A percentile compares a stretch with the other conserved stretches of the same genome.
phyloP scores from a whole-genome alignment of 371 early-diverging fungal genomes.

The Lichtheimia corymbifera region DNA sequence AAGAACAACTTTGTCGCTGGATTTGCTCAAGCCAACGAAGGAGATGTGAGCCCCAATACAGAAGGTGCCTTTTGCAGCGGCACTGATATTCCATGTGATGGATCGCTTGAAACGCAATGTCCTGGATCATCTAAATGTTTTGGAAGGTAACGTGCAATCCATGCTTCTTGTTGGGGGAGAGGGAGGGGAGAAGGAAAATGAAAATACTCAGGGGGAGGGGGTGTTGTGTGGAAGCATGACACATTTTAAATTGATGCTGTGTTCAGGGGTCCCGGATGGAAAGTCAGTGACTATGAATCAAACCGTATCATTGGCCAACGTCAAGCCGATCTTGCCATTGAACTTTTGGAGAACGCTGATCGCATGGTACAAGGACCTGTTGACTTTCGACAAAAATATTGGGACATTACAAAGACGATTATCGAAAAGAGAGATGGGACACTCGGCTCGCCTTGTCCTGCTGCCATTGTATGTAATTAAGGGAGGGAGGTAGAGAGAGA shows the following conservation, averaged over 20 bases:
- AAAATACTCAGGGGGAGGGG: too few relatives aligned
- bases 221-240: too few relatives aligned
- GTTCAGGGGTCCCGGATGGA: conserved; percentile 45
- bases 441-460: conserved; percentile 20
- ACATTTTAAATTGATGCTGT: background rate
- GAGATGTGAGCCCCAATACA: conserved; percentile 69
- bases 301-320: conserved; percentile 65
- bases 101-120: conserved; percentile 34
- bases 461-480: conserved; percentile 45
- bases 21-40: conserved; percentile 68
- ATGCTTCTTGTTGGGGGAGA: background rate
- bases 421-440: conserved; percentile 25
- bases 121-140: conserved; percentile 40
- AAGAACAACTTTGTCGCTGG: conserved; percentile 56
- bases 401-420: conserved; percentile 49
- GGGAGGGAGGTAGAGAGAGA: background rate
- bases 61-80: conserved; percentile 58
- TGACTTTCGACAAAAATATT: conserved; percentile 46
- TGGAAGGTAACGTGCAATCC: conserved; percentile 25
- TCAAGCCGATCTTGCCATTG: conserved; percentile 43
- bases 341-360: conserved; percentile 22
- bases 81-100: conserved; percentile 66
- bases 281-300: conserved; percentile 42
- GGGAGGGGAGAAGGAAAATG: background rate
- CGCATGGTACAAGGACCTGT: conserved; percentile 25